A percentile compares a stretch with the other conserved stretches of the same genome.
Evolutionary conservation across 2,329 filamentous ascomycete species (phyloP).

Genomic region (Colletotrichum scovillei): DNA sequence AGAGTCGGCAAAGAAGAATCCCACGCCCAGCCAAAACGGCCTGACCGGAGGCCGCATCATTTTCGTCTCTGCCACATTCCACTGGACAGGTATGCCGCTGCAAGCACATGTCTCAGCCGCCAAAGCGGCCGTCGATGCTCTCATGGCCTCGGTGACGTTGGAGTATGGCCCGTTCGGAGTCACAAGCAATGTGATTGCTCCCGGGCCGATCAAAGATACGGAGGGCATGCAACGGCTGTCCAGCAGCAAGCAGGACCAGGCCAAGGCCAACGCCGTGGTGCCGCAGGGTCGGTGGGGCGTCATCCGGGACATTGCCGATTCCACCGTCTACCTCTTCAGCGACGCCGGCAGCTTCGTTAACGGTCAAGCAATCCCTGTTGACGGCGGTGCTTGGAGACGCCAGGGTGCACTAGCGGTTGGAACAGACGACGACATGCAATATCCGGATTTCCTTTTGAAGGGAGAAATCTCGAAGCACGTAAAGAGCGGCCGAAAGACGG

Average conservation of each 20-base stretch:
- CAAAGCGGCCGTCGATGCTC: constrained; percentile 89
- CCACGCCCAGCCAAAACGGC: constrained; percentile 69
- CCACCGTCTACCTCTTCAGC: constrained; percentile 89
- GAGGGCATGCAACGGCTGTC: constrained; percentile 79
- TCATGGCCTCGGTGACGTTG: constrained; percentile 82
- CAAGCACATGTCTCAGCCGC: constrained; percentile 93
- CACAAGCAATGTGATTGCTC: constrained; percentile 88
- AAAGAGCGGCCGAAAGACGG: constrained; percentile 46
- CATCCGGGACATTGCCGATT: constrained; percentile 90
- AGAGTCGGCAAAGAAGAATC: constrained; percentile 75
- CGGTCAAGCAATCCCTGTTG: constrained; percentile 82
- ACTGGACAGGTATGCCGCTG: constrained; percentile 87
- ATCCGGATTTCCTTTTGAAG: constrained; percentile 61
- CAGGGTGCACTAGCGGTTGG: constrained; percentile 60
- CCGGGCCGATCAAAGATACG: constrained; percentile 86
- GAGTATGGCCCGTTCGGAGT: constrained; percentile 92
- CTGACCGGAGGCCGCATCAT: constrained; percentile 84
- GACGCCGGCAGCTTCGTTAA: constrained; percentile 89
- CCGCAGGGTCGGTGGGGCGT: constrained; percentile 82
- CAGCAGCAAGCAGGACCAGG: constrained; percentile 49
- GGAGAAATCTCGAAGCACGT: constrained; percentile 48
- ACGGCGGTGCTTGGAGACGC: constrained; percentile 69
- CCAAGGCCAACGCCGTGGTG: constrained; percentile 58
- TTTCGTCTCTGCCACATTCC: constrained; percentile 90
- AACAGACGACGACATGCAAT: constrained; percentile 58